A percentile compares a stretch with the other conserved stretches of the same genome.
phyloP scores from a whole-genome alignment of 164 flowering plant species.

The Sextonia rubra region DNA sequence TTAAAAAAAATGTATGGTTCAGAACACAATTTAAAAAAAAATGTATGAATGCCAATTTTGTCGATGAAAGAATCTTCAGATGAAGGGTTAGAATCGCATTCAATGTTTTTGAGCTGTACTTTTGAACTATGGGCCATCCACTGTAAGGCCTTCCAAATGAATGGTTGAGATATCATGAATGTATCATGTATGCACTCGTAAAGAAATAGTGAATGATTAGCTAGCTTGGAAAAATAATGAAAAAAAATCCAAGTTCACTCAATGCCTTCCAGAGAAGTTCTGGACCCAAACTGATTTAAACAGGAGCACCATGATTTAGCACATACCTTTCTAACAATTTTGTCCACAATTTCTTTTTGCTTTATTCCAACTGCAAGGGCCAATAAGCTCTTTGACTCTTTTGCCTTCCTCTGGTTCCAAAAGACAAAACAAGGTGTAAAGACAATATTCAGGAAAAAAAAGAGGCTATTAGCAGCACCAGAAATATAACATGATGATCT shows the following conservation, averaged over 20 bases:
- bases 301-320: background rate
- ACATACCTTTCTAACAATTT: slow-evolving; percentile 68
- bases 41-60: background rate
- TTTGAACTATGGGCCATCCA: background rate
- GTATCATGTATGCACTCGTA: too few relatives aligned
- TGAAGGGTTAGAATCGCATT: background rate
- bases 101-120: background rate
- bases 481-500: background rate
- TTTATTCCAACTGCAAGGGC: slow-evolving; percentile 83
- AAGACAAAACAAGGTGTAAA: slow-evolving; percentile 1
- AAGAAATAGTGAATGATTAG: background rate
- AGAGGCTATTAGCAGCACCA: background rate
- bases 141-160: background rate
- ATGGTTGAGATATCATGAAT: too few relatives aligned
- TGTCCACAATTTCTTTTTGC: slow-evolving; percentile 60
- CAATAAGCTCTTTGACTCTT: slow-evolving; percentile 45
- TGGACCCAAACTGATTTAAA: background rate
- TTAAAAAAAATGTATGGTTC: too few relatives aligned
- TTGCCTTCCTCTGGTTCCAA: slow-evolving; percentile 30
- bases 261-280: too few relatives aligned
- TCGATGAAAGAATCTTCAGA: background rate
- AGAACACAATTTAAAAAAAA: too few relatives aligned
- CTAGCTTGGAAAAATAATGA: background rate
- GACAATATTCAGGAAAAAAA: background rate
- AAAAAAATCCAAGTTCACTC: too few relatives aligned